Base-by-base conservation (phyloP, 768 basidiomycete species). In the Fomitopsis pulvina region DNA sequence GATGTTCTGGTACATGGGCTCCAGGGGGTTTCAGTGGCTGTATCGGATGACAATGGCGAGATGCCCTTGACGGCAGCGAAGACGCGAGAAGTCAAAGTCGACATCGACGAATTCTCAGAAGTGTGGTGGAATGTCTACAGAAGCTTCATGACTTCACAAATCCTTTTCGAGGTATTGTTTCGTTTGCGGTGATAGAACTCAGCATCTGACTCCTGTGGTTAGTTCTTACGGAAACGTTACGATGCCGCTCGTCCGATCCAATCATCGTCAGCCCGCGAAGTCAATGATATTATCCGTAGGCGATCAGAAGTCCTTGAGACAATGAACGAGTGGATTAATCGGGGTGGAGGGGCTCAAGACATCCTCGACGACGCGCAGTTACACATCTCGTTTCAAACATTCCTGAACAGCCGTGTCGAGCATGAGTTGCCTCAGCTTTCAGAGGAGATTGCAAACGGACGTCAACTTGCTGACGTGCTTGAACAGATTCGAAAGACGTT, bases 61-160 rank as follows among this genome's bases (percentile, higher is more conserved):
- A 88, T 86, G 70, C 81, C 87, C 0, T 64, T 92, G 38, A 70
- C 80, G 20, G 85, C 87, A 55, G 81, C 82, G 1, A 85, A 80
- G 68, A 85, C 85, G 0, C 71, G 87, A 28, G 81, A 87, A 42
- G 68, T 91, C 38, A 70, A 80, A 22, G 76, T 92, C 12, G 89
- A 92, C 67, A 76, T 80, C 40, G 68, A 60, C 1, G 89, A 91
- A 60, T 92, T 87, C 66, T 74, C 81, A 2, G 73, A 71, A 39
- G 77, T 88, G 2, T 92, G 89, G 87, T 92, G 89, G 87, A 82
- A 77, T 53, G 79, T 80, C 18, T 92, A 87, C 61, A 74, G 90
- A 37, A 88, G 85, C 58, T 89, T 92, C 56, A 78, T 92, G 8
- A 82, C 85, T 0, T 89, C 90, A 0, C 64, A 85, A 7, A 85